Evolutionary conservation across 1,139 yeast species (phyloP).

Genomic region (Meyerozyma smithsonii): DNA sequence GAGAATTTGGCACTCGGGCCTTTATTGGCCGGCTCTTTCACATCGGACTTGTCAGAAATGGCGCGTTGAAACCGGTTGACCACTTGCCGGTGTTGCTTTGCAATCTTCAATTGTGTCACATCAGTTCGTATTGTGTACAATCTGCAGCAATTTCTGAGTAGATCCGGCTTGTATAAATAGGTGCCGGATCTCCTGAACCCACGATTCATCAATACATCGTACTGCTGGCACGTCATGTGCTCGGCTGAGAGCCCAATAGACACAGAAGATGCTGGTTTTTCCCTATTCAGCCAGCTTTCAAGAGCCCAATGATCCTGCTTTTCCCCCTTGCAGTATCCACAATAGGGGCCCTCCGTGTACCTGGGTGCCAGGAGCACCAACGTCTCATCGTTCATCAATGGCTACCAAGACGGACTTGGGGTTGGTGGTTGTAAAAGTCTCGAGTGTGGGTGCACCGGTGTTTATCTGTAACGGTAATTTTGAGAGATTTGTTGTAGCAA

Average conservation of each 20-base stretch:
- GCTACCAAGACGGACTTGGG: not conserved
- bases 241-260: constrained; percentile 50
- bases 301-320: constrained; percentile 41
- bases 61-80: constrained; percentile 57
- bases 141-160: constrained; percentile 74
- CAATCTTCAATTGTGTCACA: constrained; percentile 37
- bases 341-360: constrained; percentile 14
- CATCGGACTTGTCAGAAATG: constrained; percentile 18
- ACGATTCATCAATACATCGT: constrained; percentile 60
- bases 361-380: not conserved
- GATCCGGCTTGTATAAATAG: constrained; percentile 70
- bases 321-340: constrained; percentile 63
- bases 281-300: constrained; percentile 16
- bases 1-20: constrained; percentile 14
- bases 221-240: constrained; percentile 45
- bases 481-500: not conserved
- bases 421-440: not conserved
- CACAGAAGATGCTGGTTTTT: constrained; percentile 19
- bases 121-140: constrained; percentile 73
- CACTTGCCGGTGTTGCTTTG: constrained; percentile 64
- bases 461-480: not conserved
- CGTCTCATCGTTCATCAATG: not conserved
- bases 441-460: not conserved
- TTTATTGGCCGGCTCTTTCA: constrained; percentile 13
- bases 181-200: constrained; percentile 81